phyloP scores from a whole-genome alignment of 1,284 basidiomycete genomes.

The Schizophyllum commune region DNA sequence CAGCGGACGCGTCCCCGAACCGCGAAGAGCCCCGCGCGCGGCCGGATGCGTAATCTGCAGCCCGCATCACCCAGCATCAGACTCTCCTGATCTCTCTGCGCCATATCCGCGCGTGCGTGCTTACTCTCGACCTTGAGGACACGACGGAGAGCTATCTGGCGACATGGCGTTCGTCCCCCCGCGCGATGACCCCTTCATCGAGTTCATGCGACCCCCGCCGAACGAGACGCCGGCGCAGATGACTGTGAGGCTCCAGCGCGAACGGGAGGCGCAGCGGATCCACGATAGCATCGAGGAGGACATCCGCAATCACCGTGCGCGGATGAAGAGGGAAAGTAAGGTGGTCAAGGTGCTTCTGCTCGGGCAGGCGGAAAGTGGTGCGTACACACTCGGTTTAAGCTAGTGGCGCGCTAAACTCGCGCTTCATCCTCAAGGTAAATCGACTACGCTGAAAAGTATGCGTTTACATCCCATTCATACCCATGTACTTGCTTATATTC shows the following conservation, averaged over 20 bases:
- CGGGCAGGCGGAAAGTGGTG: slow-evolving; percentile 60
- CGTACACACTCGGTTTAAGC: slow-evolving; percentile 17
- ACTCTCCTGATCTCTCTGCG: neutral
- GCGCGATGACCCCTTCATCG: slow-evolving; percentile 36
- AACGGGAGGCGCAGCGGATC: slow-evolving; percentile 41
- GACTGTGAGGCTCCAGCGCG: slow-evolving; percentile 34
- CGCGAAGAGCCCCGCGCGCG: neutral
- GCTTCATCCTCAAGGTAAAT: slow-evolving; percentile 31
- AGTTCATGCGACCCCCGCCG: slow-evolving; percentile 36
- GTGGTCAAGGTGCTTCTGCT: slow-evolving; percentile 49
- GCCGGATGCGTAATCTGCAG: neutral
- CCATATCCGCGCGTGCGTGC: neutral
- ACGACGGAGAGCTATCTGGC: neutral
- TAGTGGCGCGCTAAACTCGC: neutral
- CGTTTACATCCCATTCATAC: slow-evolving; percentile 6
- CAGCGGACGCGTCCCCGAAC: neutral
- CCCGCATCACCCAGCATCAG: neutral
- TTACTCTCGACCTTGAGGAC: neutral
- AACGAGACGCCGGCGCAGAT: slow-evolving; percentile 40
- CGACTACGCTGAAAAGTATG: slow-evolving; percentile 56
- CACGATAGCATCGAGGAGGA: slow-evolving; percentile 53
- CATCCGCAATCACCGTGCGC: slow-evolving; percentile 38
- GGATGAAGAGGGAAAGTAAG: slow-evolving; percentile 34
- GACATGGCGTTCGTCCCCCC: slow-evolving; percentile 29
- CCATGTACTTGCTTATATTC: slow-evolving; percentile 11